phyloP scores from a whole-genome alignment of 148 eudicot genomes.

The Hydrangea macrophylla region DNA sequence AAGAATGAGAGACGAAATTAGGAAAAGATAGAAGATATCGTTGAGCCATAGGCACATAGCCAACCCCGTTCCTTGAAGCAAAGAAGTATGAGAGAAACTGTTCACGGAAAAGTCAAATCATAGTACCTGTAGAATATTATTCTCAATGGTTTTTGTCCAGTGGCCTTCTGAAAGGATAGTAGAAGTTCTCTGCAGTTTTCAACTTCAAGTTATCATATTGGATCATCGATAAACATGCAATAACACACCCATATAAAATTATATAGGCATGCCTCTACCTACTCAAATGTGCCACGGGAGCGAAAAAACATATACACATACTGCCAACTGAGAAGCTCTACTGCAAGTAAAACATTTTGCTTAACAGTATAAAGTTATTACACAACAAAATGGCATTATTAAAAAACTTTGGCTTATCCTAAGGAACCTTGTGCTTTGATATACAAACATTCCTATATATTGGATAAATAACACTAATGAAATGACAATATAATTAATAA shows the following conservation, averaged over 20 bases:
- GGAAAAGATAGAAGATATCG: background rate
- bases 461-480: background rate
- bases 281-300: background rate
- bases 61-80: background rate
- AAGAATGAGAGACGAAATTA: background rate
- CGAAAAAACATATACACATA: background rate
- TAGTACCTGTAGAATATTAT: slow-evolving; percentile 88
- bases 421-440: no score
- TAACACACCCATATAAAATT: no score
- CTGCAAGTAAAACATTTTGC: no score
- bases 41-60: background rate
- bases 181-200: slow-evolving; percentile 62
- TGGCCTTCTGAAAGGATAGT: slow-evolving; percentile 70
- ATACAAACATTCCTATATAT: no score
- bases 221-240: background rate
- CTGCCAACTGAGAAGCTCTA: background rate
- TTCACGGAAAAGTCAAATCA: background rate
- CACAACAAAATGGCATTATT: no score
- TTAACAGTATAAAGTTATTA: no score
- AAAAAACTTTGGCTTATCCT: no score
- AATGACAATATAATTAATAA: background rate
- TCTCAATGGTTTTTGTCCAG: slow-evolving; percentile 67
- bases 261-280: background rate
- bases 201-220: slow-evolving; percentile 5
- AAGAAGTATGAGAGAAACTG: background rate